Evolutionary conservation across 176 grass and related monocot species (phyloP).

Genomic region (Oryza longistaminata): DNA sequence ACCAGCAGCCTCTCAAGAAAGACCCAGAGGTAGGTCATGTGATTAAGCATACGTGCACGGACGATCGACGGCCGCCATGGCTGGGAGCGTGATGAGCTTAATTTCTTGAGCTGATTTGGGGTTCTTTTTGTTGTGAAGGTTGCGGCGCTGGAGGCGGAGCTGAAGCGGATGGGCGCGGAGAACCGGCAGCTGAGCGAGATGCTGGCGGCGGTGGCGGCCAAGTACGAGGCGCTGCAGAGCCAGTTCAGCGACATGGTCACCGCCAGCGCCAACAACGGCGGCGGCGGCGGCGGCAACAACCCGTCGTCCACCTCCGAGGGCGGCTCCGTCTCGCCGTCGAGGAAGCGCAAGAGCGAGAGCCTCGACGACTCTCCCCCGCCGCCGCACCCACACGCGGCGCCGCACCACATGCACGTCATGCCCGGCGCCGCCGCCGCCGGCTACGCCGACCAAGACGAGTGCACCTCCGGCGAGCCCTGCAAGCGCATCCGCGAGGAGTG

Average conservation of each 20-base stretch:
- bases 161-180: conserved; percentile 62
- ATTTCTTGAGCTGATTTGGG: not conserved
- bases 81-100: not conserved
- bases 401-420: not conserved
- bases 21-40: conserved; percentile 53
- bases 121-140: not conserved
- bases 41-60: no score
- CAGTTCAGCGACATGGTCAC: conserved; percentile 53
- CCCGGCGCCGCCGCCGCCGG: not conserved
- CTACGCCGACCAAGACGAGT: conserved; percentile 35
- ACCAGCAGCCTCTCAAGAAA: conserved; percentile 42
- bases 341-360: conserved; percentile 74
- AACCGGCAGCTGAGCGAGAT: conserved; percentile 61
- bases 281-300: not conserved
- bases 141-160: conserved; percentile 51
- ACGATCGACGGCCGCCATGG: not conserved
- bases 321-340: conserved; percentile 62
- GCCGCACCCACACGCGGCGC: conserved; percentile 6
- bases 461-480: conserved; percentile 65
- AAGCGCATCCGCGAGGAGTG: conserved; percentile 50
- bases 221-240: conserved; percentile 52
- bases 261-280: not conserved
- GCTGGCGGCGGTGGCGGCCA: conserved; percentile 45
- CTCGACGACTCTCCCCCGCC: conserved; percentile 27
- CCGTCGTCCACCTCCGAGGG: conserved; percentile 65